These are phyloP conservation scores for Penicillium sp. DNA, from an alignment of 2,329 filamentous ascomycete species.

Conservation along the genomic window DNA sequence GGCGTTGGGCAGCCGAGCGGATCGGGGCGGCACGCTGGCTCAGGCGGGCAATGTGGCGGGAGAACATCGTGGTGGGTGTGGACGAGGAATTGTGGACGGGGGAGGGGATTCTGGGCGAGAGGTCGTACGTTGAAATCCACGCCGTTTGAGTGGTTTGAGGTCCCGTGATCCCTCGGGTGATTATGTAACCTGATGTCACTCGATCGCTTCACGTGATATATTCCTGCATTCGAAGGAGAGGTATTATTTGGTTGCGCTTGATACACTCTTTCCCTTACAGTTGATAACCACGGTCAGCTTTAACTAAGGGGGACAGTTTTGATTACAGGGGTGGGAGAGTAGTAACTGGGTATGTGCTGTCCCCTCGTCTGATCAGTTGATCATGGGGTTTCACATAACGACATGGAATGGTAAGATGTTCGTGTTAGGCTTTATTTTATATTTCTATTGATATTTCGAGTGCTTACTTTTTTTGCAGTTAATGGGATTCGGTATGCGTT, in stretches of 20 bases:
- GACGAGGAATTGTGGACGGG: slow-evolving; percentile 23
- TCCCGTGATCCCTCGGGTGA: slow-evolving; percentile 27
- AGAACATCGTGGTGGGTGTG: slow-evolving; percentile 56
- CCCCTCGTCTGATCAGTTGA: slow-evolving; percentile 22
- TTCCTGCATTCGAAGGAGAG: not conserved
- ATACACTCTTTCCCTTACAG: not conserved
- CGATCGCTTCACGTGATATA: slow-evolving; percentile 14
- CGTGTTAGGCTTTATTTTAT: not conserved
- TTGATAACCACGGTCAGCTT: not conserved
- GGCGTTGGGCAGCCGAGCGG: slow-evolving; percentile 65
- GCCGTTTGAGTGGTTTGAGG: slow-evolving; percentile 23
- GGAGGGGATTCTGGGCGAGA: slow-evolving; percentile 15
- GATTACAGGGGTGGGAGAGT: not conserved
- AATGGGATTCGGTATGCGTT: slow-evolving; percentile 70
- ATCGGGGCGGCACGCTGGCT: slow-evolving; percentile 61
- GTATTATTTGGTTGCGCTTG: not conserved
- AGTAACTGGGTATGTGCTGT: not conserved
- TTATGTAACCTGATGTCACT: slow-evolving; percentile 27
- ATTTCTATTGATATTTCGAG: too few species aligned
- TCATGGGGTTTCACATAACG: slow-evolving; percentile 76
- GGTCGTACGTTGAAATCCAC: slow-evolving; percentile 24
- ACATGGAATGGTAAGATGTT: slow-evolving; percentile 75
- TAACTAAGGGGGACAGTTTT: not conserved
- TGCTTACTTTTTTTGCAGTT: slow-evolving; percentile 52
- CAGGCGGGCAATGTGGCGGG: slow-evolving; percentile 61